Evolutionary conservation across 2,329 filamentous ascomycete species (phyloP).

Genomic region (Aspergillus awamori): DNA sequence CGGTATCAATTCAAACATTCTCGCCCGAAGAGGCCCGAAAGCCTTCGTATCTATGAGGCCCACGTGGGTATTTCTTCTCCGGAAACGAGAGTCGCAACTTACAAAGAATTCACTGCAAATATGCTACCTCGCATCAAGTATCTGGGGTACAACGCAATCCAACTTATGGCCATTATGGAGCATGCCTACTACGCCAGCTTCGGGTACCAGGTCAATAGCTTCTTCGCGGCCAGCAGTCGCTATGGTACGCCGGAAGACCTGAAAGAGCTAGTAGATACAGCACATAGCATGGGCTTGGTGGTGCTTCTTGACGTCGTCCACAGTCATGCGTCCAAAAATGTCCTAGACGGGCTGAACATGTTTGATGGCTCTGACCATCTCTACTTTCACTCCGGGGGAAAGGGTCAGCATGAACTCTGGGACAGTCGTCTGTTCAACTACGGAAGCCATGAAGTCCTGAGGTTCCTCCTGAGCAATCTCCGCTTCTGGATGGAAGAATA

Average conservation of each 20-base stretch:
- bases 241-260: slow-evolving; percentile 93
- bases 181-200: slow-evolving; percentile 99
- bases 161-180: slow-evolving; percentile 99
- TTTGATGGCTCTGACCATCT: slow-evolving; percentile 94
- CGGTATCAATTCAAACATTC: slow-evolving; percentile 82
- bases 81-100: slow-evolving; percentile 84
- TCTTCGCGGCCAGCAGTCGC: slow-evolving; percentile 95
- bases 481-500: slow-evolving; percentile 99
- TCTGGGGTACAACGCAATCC: slow-evolving; percentile 95
- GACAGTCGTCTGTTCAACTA: slow-evolving; percentile 98
- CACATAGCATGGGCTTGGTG: slow-evolving; percentile 85
- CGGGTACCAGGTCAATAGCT: slow-evolving; percentile 97
- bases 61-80: slow-evolving; percentile 96
- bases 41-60: slow-evolving; percentile 95
- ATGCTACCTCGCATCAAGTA: slow-evolving; percentile 89
- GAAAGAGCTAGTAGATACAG: slow-evolving; percentile 94
- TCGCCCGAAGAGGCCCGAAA: slow-evolving; percentile 79
- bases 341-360: slow-evolving; percentile 89
- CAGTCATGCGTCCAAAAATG: slow-evolving; percentile 97
- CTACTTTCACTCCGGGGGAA: slow-evolving; percentile 88
- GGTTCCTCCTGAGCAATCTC: slow-evolving; percentile 94
- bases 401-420: slow-evolving; percentile 90
- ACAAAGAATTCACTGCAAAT: slow-evolving; percentile 94
- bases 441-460: slow-evolving; percentile 86
- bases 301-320: slow-evolving; percentile 95